A percentile compares a stretch with the other conserved stretches of the same genome.
phyloP scores from a whole-genome alignment of 2,329 filamentous ascomycete species.

The Colletotrichum eleusines region DNA sequence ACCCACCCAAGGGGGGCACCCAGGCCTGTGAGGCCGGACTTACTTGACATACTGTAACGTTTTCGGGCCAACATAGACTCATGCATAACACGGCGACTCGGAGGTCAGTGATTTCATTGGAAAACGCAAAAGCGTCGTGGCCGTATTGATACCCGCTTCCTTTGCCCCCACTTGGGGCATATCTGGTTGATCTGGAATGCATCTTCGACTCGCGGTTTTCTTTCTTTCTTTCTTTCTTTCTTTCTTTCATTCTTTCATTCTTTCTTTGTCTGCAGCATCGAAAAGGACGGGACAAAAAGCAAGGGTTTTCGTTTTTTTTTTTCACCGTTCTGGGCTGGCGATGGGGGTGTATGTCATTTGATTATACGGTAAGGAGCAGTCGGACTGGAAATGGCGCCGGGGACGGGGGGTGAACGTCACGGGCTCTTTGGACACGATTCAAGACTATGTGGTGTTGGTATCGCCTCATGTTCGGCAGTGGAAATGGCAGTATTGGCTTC shows the following conservation, averaged over 20 bases:
- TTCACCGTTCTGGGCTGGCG: conserved; percentile 23
- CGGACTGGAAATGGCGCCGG: conserved; percentile 30
- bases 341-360: conserved; percentile 28
- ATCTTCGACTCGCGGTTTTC: conserved; percentile 32
- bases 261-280: conserved; percentile 34
- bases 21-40: conserved; percentile 44
- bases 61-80: conserved; percentile 33
- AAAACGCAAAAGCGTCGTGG: conserved; percentile 38
- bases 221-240: conserved; percentile 24
- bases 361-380: conserved; percentile 25
- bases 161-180: conserved; percentile 22
- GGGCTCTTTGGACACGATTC: conserved; percentile 16
- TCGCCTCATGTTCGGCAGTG: not conserved
- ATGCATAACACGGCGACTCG: conserved; percentile 39
- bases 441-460: conserved; percentile 6
- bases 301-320: conserved; percentile 22
- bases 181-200: conserved; percentile 35
- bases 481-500: conserved; percentile 11
- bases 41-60: conserved; percentile 18
- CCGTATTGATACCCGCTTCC: conserved; percentile 38
- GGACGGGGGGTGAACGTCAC: conserved; percentile 15
- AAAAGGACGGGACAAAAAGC: conserved; percentile 29
- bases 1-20: conserved; percentile 45
- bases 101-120: conserved; percentile 38
- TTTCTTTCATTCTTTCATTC: conserved; percentile 25